Conservation (phyloP, 2,329 filamentous ascomycete genomes). For the Fusarium luffae region DNA sequence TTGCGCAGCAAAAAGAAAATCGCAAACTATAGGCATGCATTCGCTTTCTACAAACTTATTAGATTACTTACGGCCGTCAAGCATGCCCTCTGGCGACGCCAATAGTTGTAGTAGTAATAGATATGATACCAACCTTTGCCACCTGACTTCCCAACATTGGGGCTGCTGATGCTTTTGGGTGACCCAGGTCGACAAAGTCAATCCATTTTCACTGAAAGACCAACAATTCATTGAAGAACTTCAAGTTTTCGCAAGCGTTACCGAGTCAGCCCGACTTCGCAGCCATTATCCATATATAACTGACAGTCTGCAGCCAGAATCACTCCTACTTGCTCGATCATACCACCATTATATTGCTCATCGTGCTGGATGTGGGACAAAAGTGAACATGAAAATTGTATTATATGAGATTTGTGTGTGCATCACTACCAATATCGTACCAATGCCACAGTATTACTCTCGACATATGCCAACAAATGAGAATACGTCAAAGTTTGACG, state of each 20-base stretch:
- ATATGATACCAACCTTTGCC: slow-evolving; percentile 38
- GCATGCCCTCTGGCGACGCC: slow-evolving; percentile 32
- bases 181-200: neutral
- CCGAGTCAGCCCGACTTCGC: neutral
- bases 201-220: neutral
- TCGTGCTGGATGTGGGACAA: neutral
- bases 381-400: slow-evolving; percentile 38
- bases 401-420: slow-evolving; percentile 37
- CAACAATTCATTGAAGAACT: neutral
- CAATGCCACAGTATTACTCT: slow-evolving; percentile 30
- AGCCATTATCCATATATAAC: neutral
- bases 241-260: neutral
- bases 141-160: neutral
- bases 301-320: neutral
- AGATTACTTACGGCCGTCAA: slow-evolving; percentile 40
- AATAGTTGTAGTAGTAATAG: slow-evolving; percentile 47
- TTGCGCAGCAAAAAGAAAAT: slow-evolving; percentile 22
- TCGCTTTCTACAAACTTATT: slow-evolving; percentile 24
- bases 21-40: slow-evolving; percentile 31
- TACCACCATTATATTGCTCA: neutral
- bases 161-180: neutral
- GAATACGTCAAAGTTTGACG: slow-evolving; percentile 37
- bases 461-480: slow-evolving; percentile 41
- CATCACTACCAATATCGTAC: slow-evolving; percentile 25
- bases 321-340: neutral